Evolutionary conservation across 768 basidiomycete genomes (phyloP), one percentile per base, ranked within the genome.

Genomic region (Ramaria rubella): DNA sequence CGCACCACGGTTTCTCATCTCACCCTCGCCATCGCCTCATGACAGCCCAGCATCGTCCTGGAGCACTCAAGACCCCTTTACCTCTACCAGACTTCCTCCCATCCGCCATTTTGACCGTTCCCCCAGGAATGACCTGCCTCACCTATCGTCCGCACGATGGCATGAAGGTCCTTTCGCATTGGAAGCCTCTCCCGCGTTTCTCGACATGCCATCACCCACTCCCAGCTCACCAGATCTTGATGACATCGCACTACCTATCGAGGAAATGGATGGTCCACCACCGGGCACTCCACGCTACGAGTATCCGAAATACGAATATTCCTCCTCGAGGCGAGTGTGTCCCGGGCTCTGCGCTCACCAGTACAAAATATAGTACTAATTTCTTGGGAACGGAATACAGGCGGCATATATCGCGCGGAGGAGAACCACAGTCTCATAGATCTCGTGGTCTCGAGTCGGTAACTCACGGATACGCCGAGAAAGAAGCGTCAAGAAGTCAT

Each of bases 121-220:
- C 12, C 15, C 52, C 26, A 23, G 52, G 40, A 21, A 54, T 12
- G 42, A 54, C 23, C 42, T 54, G 19, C 52, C 52, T 27, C 52
- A 54, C 26, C n/a, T 54, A 15, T 42, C 52, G 7, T 54, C 52
- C 21, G 36, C 42, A 21, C 1, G 40, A 43, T 54, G 52, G 52
- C 7, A 38, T 19, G 19, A 42, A 8, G 31, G 42, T 42, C 40
- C 40, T 42, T 42, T n/a, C 26, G 1, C 27, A 7, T 19, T 31
- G 36, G 38, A 52, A 21, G 6, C 52, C 14, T 43, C 52, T 15
- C 36, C 52, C 6, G 23, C 24, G 42, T 54, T 33, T 30, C 46
- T 23, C 11, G 46, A 48, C 14, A 48, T 26, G 24, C 46, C 46
- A 26, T 48, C 46, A 42, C 36, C 52, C 34, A 21, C 52, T 19